These are phyloP conservation scores for Hymenoscyphus salicellus DNA, from an alignment of 2,329 filamentous ascomycete species.

Conservation along the genomic window DNA sequence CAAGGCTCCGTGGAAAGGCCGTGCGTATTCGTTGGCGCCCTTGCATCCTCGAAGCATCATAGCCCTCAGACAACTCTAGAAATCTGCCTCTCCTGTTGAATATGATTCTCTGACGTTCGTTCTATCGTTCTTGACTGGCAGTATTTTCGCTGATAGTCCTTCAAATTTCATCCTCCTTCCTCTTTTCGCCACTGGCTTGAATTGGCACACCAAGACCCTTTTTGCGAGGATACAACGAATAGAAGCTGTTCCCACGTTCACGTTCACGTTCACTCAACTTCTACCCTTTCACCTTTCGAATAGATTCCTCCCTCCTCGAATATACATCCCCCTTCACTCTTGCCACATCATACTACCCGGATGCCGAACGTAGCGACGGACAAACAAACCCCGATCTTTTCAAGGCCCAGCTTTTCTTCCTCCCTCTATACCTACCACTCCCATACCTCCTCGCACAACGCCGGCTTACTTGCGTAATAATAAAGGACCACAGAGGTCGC, in stretches of 20 bases:
- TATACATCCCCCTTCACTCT: neutral
- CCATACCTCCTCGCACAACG: neutral
- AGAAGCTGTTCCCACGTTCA: neutral
- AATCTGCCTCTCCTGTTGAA: neutral
- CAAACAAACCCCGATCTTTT: neutral
- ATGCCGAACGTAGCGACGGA: neutral
- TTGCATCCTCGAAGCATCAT: neutral
- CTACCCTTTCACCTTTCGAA: neutral
- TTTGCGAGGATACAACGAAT: neutral
- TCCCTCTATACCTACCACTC: neutral
- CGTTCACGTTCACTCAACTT: neutral
- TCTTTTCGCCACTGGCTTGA: neutral
- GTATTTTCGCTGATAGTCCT: neutral
- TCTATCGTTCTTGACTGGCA: neutral
- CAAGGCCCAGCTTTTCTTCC: neutral
- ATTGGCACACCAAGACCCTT: neutral
- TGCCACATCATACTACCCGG: slow-evolving; percentile 25
- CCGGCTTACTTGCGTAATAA: no score
- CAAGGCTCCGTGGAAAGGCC: neutral
- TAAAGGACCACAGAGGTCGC: neutral
- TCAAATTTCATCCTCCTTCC: neutral
- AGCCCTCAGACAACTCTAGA: neutral
- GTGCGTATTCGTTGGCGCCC: neutral
- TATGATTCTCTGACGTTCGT: neutral
- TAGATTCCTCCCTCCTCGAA: neutral